Evolutionary conservation across 305 asterid genomes (phyloP), one percentile per base, ranked within the genome.

Genomic region (Galium porrigens): DNA sequence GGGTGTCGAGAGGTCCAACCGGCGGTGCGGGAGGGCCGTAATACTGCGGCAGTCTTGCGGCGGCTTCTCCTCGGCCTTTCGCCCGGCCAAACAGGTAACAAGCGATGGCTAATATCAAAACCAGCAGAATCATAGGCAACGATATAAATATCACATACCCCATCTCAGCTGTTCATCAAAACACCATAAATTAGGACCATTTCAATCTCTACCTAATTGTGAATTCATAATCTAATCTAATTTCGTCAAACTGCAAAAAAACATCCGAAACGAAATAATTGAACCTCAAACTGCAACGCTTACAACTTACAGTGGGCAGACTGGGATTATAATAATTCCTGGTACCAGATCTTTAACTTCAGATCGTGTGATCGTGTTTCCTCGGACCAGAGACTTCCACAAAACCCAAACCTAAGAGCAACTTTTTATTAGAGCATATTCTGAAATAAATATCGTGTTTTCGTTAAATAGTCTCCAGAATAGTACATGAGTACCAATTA

Each of bases 21-120:
- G 73, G 77, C 46, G 74, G 68, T 4, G 56, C 12, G 8, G 71
- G 71, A 27, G 65, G 64, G 18, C 70, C 64, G 51, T 52, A 65
- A 52, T 63, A 59, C 22, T 17, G 73, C 9, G 74, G 71, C 18
- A 64, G 5, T 17, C 49, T 33, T 0, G 34, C 58, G 0, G 8
- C 61, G 2, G 67, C 61, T 54, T 69, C 61, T 20, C 55, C 22
- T 20, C 74, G 37, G 27, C 68, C 60, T 34, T 71, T 59, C 6
- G 70, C 51, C 44, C 78, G 66, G 15, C 78, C 78, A 29, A 69
- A 1, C 25, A 69, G 65, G 74, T 60, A 74, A 42, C 78, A 74
- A 32, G 65, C 74, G 7, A 69, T 52, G 54, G 68, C 68, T 22
- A 58, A 15, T 63, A 74, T 70, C 65, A 74, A 15, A 25, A 65